Evolutionary conservation across 1,139 yeast genomes (phyloP).

Genomic region (Geotrichum aggregatum): DNA sequence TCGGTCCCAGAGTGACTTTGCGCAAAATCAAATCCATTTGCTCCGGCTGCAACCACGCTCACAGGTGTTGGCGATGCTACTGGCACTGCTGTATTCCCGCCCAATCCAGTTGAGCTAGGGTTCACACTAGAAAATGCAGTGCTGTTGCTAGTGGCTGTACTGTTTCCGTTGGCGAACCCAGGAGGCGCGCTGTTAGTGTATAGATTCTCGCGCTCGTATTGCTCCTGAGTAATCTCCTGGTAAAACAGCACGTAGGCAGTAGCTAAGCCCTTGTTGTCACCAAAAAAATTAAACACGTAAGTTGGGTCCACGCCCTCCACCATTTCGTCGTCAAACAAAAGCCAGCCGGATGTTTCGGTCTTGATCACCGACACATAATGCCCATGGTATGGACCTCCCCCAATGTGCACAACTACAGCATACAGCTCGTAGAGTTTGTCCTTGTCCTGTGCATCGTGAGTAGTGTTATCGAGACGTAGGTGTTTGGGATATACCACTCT

Average conservation of each 20-base stretch:
- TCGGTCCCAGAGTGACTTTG: background rate
- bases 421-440: slow-evolving; percentile 72
- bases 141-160: background rate
- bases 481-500: slow-evolving; percentile 75
- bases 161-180: background rate
- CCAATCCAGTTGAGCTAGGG: slow-evolving; percentile 7
- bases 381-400: slow-evolving; percentile 97
- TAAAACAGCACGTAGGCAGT: slow-evolving; percentile 89
- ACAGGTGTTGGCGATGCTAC: background rate
- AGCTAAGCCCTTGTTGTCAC: slow-evolving; percentile 83
- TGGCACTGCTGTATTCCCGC: background rate
- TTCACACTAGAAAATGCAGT: background rate
- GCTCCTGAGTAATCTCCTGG: slow-evolving; percentile 38
- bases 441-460: slow-evolving; percentile 49
- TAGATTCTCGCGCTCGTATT: slow-evolving; percentile 17
- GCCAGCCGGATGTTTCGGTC: slow-evolving; percentile 78
- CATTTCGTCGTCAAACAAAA: slow-evolving; percentile 89
- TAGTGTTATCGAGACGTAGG: slow-evolving; percentile 70
- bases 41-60: too few species aligned
- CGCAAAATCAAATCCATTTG: background rate
- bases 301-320: slow-evolving; percentile 84
- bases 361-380: slow-evolving; percentile 88
- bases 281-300: slow-evolving; percentile 81
- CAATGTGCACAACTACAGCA: slow-evolving; percentile 88
- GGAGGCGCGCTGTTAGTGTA: slow-evolving; percentile 15